Conservation (phyloP, 345 rosid species). For the Citrus reticulata region DNA sequence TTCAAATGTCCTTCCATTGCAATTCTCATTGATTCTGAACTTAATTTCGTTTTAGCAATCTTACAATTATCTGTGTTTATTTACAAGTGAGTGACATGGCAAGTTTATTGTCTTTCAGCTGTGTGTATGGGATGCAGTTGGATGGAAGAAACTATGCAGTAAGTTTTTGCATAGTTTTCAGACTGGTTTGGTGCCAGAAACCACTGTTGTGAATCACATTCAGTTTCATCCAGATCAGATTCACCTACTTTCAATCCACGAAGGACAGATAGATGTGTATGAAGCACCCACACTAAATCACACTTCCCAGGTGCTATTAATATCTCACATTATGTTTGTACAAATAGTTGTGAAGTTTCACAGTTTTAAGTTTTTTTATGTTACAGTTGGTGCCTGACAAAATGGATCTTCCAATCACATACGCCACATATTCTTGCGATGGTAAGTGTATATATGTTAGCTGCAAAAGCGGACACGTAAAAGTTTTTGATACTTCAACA, state of each 20-base stretch:
- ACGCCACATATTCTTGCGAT: slow-evolving; percentile 13
- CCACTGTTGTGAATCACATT: slow-evolving; percentile 2
- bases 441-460: slow-evolving; percentile 6
- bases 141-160: slow-evolving; percentile 8
- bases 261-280: slow-evolving; percentile 4
- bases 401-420: slow-evolving; percentile 6
- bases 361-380: neutral
- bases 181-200: slow-evolving; percentile 4
- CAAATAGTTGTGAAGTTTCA: neutral
- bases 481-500: neutral
- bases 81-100: neutral
- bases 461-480: slow-evolving; percentile 13
- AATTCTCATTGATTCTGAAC: slow-evolving; percentile 3
- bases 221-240: slow-evolving; percentile 16
- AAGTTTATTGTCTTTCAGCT: neutral
- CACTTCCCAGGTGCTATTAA: slow-evolving; percentile 5
- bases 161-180: neutral
- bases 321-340: neutral
- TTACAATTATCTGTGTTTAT: neutral
- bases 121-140: slow-evolving; percentile 11
- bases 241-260: slow-evolving; percentile 9
- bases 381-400: slow-evolving; percentile 4
- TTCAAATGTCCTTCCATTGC: neutral
- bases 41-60: neutral
- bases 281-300: slow-evolving; percentile 9